Percentiles rank a stretch among this genome's conserved stretches.
Conservation (phyloP, 345 rosid species). For the Rhizophora mangle region DNA sequence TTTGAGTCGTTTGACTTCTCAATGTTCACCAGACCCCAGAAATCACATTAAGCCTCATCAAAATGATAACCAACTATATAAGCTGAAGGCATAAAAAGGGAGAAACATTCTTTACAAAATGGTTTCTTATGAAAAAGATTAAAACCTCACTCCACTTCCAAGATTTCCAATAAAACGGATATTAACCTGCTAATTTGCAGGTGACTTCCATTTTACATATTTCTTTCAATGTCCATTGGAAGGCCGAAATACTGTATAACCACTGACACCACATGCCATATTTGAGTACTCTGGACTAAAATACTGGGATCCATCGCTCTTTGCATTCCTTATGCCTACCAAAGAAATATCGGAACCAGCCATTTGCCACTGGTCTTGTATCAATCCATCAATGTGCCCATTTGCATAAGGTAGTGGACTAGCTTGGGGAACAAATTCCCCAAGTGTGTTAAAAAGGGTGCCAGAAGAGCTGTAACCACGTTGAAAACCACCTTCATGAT, state of each 20-base stretch:
- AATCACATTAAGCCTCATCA: background rate
- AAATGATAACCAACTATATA: conserved; percentile 12
- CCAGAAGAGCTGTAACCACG: conserved; percentile 41
- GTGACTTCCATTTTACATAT: conserved; percentile 1
- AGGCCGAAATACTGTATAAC: conserved; percentile 65
- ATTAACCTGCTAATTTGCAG: conserved; percentile 14
- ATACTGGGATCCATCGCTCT: conserved; percentile 50
- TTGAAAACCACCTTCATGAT: conserved; percentile 50
- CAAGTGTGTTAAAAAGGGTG: conserved; percentile 33
- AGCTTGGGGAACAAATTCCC: conserved; percentile 54
- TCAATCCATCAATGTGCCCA: conserved; percentile 59
- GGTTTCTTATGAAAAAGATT: conserved; percentile 39
- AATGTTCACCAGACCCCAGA: conserved; percentile 13
- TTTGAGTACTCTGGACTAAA: conserved; percentile 47
- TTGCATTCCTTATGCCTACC: conserved; percentile 48
- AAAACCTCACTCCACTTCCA: conserved; percentile 53
- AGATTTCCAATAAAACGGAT: conserved; percentile 38
- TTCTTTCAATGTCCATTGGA: conserved; percentile 62
- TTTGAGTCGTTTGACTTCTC: background rate
- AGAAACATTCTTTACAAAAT: conserved; percentile 11
- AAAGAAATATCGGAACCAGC: conserved; percentile 58
- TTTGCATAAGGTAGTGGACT: conserved; percentile 40
- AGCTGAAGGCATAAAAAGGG: conserved; percentile 28
- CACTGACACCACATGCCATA: conserved; percentile 54
- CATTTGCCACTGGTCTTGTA: conserved; percentile 59